A percentile compares a stretch with the other conserved stretches of the same genome.
These are phyloP conservation scores for Corylus americana DNA, from an alignment of 306 rosid genomes.

Conservation along the genomic window DNA sequence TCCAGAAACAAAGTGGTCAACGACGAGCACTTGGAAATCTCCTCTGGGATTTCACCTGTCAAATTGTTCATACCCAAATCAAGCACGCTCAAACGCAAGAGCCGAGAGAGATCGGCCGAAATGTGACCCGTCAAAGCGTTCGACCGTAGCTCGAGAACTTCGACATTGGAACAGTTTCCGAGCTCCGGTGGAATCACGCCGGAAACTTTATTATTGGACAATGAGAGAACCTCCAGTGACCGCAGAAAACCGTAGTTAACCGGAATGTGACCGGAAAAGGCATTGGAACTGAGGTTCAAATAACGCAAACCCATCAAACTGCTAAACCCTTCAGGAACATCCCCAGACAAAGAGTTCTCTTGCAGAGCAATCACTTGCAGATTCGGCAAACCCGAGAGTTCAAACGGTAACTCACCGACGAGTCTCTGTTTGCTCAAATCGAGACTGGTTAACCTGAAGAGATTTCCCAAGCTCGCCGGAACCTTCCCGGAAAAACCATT, in stretches of 20 bases:
- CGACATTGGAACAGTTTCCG: slow-evolving; percentile 72
- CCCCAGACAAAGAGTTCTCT: slow-evolving; percentile 71
- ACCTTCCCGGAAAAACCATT: slow-evolving; percentile 70
- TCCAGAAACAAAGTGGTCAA: slow-evolving; percentile 50
- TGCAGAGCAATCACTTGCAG: slow-evolving; percentile 75
- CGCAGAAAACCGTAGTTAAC: slow-evolving; percentile 80
- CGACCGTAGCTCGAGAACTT: slow-evolving; percentile 59
- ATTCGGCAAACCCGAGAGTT: slow-evolving; percentile 84
- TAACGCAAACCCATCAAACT: slow-evolving; percentile 70
- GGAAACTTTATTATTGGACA: slow-evolving; percentile 63
- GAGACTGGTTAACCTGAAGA: slow-evolving; percentile 72
- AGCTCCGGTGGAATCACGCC: slow-evolving; percentile 70
- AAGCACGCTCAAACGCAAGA: slow-evolving; percentile 55
- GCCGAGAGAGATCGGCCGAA: slow-evolving; percentile 69
- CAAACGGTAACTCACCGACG: slow-evolving; percentile 86
- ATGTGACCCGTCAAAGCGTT: slow-evolving; percentile 60
- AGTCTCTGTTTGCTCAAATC: slow-evolving; percentile 84
- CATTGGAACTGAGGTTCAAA: slow-evolving; percentile 76
- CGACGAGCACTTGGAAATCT: slow-evolving; percentile 65
- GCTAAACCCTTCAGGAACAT: slow-evolving; percentile 91
- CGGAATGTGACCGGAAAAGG: slow-evolving; percentile 71
- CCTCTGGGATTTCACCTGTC: slow-evolving; percentile 70
- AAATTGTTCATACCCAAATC: slow-evolving; percentile 73
- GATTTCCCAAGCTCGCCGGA: slow-evolving; percentile 75
- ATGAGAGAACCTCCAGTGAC: slow-evolving; percentile 63